Conservation (phyloP, 2,329 filamentous ascomycete species). For the Tolypocladium nubicola region DNA sequence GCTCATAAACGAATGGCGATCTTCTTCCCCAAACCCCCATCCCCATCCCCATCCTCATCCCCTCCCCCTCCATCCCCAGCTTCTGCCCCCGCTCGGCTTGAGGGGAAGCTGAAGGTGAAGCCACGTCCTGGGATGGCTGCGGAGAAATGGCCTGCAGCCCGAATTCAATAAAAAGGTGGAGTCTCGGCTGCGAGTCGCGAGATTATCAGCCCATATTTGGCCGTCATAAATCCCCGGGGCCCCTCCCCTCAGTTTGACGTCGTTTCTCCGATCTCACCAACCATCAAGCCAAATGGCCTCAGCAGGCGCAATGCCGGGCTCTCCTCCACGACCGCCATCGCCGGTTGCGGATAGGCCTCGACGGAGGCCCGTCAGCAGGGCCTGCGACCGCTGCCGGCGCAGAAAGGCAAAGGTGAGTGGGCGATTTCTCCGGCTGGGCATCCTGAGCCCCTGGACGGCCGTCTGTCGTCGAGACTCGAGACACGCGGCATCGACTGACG, state of each 20-base stretch:
- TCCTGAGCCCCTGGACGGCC: no score
- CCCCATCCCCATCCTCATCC: neutral
- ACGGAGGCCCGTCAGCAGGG: constrained; percentile 14
- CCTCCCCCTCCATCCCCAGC: neutral
- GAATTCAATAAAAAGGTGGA: constrained; percentile 5
- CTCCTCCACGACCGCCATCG: constrained; percentile 7
- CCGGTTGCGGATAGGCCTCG: constrained; percentile 5
- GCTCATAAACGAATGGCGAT: neutral
- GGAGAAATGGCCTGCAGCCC: constrained; percentile 1
- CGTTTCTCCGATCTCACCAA: neutral
- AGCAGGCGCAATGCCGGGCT: constrained; percentile 3
- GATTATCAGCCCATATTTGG: neutral
- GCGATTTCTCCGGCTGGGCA: constrained; percentile 5
- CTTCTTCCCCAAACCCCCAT: neutral
- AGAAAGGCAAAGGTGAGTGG: constrained; percentile 22
- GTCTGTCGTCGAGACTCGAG: neutral
- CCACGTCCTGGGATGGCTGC: neutral
- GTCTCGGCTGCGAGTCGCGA: neutral
- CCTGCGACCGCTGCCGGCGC: constrained; percentile 24
- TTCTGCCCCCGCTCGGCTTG: neutral
- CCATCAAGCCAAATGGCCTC: neutral
- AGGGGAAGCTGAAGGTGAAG: neutral
- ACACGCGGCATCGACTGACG: constrained; percentile 2
- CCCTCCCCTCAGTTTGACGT: neutral
- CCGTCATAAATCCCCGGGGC: neutral